Evolutionary conservation across 805 yeast genomes (phyloP).

Genomic region (Sugiyamaella floridensis): DNA sequence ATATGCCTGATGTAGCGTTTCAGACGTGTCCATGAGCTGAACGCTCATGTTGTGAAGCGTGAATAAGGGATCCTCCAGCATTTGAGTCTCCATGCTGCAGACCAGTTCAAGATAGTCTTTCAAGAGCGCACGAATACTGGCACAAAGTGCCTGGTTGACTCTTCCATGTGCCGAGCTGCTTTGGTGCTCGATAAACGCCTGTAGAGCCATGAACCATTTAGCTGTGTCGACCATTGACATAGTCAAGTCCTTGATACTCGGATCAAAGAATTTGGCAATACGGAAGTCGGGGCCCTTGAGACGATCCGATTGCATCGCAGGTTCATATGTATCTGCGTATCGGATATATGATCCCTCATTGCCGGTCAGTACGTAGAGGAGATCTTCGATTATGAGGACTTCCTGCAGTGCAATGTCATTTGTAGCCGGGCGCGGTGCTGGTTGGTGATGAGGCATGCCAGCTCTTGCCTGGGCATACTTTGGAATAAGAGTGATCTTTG

Average conservation of each 20-base stretch:
- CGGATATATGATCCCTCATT: conserved; percentile 71
- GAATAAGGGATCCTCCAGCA: conserved; percentile 42
- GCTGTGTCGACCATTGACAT: conserved; percentile 57
- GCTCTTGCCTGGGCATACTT: conserved; percentile 16
- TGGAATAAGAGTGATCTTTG: conserved; percentile 3
- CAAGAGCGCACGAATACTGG: conserved; percentile 44
- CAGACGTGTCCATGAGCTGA: conserved; percentile 34
- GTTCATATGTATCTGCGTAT: conserved; percentile 56
- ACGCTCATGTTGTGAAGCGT: conserved; percentile 57
- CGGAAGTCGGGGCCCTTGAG: conserved; percentile 69
- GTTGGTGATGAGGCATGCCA: conserved; percentile 1
- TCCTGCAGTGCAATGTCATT: conserved; percentile 39
- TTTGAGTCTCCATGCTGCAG: conserved; percentile 46
- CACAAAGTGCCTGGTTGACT: conserved; percentile 67
- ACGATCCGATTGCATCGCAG: conserved; percentile 35
- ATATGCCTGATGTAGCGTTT: conserved; percentile 48
- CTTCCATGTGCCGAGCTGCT: conserved; percentile 54
- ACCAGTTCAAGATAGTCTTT: conserved; percentile 27
- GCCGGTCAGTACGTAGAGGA: conserved; percentile 53
- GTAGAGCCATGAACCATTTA: conserved; percentile 51
- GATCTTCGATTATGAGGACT: conserved; percentile 61
- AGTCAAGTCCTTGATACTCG: conserved; percentile 64
- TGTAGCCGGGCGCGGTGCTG: conserved; percentile 8
- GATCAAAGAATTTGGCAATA: conserved; percentile 64
- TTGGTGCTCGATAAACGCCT: conserved; percentile 55